Evolutionary conservation across 257 asterid species (phyloP).

Genomic region (Ajuga chamaepitys): DNA sequence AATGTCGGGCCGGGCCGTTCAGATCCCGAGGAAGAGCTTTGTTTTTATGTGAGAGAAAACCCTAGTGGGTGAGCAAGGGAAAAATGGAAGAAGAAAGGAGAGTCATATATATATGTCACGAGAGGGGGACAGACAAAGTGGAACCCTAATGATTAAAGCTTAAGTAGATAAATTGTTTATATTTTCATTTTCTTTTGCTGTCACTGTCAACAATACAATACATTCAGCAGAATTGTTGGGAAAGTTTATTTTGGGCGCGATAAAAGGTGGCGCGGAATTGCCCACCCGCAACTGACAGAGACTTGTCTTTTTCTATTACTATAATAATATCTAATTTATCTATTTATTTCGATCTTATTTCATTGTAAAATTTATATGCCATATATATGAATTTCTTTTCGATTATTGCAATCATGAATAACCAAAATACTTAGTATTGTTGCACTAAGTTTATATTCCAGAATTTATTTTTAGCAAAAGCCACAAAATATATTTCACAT

Average conservation of each 20-base stretch:
- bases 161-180: slow-evolving; percentile 13
- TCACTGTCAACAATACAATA: too few species aligned
- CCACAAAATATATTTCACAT: too few species aligned
- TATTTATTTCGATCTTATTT: not conserved
- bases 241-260: slow-evolving; percentile 44
- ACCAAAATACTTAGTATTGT: too few species aligned
- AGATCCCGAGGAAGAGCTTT: slow-evolving; percentile 27
- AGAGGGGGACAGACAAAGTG: slow-evolving; percentile 20
- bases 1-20: slow-evolving; percentile 29
- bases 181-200: slow-evolving; percentile 28
- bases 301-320: slow-evolving; percentile 14
- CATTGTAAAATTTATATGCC: too few species aligned
- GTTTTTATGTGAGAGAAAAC: slow-evolving; percentile 4
- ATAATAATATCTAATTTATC: not conserved
- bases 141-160: slow-evolving; percentile 63
- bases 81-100: slow-evolving; percentile 26
- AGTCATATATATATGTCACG: slow-evolving; percentile 17
- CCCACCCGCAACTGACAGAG: slow-evolving; percentile 60
- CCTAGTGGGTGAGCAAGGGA: slow-evolving; percentile 31
- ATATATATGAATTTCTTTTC: too few species aligned
- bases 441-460: too few species aligned
- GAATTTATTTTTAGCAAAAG: too few species aligned
- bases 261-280: slow-evolving; percentile 51
- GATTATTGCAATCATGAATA: too few species aligned
- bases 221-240: slow-evolving; percentile 54